Evolutionary conservation across 202 grass and related monocot genomes (phyloP).

Genomic region (Hordeum pubiflorum): DNA sequence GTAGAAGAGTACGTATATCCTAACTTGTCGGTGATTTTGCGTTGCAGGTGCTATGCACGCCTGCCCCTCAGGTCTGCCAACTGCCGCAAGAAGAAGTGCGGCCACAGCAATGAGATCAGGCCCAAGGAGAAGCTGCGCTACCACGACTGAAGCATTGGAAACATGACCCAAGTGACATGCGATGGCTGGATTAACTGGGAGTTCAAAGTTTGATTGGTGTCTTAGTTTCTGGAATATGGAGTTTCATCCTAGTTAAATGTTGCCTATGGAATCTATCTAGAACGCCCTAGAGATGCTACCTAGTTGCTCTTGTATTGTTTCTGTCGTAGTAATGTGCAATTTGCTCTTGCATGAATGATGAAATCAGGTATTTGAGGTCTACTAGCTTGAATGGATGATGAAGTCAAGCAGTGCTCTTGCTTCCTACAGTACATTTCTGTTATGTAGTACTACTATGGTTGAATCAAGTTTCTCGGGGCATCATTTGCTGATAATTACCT

Average conservation of each 20-base stretch:
- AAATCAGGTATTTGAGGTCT: not conserved
- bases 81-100: not conserved
- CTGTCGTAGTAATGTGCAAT: not conserved
- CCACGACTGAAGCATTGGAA: not conserved
- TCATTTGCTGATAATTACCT: too few relatives aligned
- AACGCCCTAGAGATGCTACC: not conserved
- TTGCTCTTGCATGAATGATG: not conserved
- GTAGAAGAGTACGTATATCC: not conserved
- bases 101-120: not conserved
- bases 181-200: not conserved
- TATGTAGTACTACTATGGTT: too few relatives aligned
- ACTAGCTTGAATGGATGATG: not conserved
- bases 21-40: not conserved
- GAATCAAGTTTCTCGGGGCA: too few relatives aligned
- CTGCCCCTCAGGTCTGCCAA: not conserved
- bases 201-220: not conserved
- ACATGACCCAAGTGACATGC: not conserved
- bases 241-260: not conserved
- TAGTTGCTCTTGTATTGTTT: not conserved
- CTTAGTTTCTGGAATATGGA: not conserved
- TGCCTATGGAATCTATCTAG: not conserved
- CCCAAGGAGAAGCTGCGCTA: not conserved
- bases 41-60: not conserved
- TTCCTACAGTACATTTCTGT: not conserved
- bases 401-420: not conserved